A percentile compares a stretch with the other conserved stretches of the same genome.
These are phyloP conservation scores for Pseudozyma hubeiensis DNA, from an alignment of 1,284 basidiomycete species.

Conservation along the genomic window DNA sequence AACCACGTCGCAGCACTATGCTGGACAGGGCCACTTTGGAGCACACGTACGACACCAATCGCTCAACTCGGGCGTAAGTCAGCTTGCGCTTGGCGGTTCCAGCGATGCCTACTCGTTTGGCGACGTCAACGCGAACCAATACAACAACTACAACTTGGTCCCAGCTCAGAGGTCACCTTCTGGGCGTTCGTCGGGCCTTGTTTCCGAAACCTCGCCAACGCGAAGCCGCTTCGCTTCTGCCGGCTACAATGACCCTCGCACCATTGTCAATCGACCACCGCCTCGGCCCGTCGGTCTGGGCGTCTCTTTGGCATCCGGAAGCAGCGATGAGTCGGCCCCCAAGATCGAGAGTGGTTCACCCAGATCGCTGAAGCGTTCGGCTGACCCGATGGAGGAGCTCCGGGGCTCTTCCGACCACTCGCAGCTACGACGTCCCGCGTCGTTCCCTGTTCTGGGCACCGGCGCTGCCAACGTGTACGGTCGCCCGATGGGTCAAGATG, in stretches of 20 bases:
- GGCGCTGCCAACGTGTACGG: slow-evolving; percentile 32
- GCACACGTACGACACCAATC: slow-evolving; percentile 43
- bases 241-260: slow-evolving; percentile 38
- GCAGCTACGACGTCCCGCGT: slow-evolving; percentile 43
- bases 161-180: slow-evolving; percentile 35
- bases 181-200: slow-evolving; percentile 21
- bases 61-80: slow-evolving; percentile 39
- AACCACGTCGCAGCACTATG: slow-evolving; percentile 33
- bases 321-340: slow-evolving; percentile 33
- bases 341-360: slow-evolving; percentile 36
- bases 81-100: slow-evolving; percentile 32
- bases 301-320: slow-evolving; percentile 26
- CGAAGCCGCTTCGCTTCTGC: slow-evolving; percentile 42
- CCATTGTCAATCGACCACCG: slow-evolving; percentile 20
- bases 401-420: slow-evolving; percentile 33
- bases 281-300: slow-evolving; percentile 40
- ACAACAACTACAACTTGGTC: slow-evolving; percentile 50
- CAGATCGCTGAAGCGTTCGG: slow-evolving; percentile 47
- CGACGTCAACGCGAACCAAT: slow-evolving; percentile 31
- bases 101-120: slow-evolving; percentile 34
- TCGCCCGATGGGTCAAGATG: slow-evolving; percentile 32
- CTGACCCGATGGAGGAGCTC: slow-evolving; percentile 40
- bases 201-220: slow-evolving; percentile 37
- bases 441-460: slow-evolving; percentile 45
- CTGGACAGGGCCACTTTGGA: slow-evolving; percentile 22